Evolutionary conservation across 306 rosid species (phyloP).

Genomic region (Cucurbita ficifolia): DNA sequence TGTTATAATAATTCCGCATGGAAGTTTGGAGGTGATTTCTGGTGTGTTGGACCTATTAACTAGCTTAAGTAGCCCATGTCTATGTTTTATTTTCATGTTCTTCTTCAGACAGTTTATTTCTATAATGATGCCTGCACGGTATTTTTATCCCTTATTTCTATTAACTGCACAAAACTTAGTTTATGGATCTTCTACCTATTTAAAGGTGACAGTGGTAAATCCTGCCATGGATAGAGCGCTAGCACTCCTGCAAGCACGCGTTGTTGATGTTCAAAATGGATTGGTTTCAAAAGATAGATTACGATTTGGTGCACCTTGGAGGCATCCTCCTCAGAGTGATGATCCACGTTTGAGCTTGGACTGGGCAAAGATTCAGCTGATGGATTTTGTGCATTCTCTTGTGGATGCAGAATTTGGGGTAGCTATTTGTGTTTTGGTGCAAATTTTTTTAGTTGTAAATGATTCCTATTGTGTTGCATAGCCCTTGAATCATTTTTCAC

Average conservation of each 20-base stretch:
- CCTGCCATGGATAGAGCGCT: conserved; percentile 86
- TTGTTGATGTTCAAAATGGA: conserved; percentile 45
- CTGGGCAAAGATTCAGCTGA: conserved; percentile 87
- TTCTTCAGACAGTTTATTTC: background rate
- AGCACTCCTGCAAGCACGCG: conserved; percentile 63
- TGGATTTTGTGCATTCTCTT: conserved; percentile 73
- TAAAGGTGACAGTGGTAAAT: conserved; percentile 64
- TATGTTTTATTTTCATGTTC: background rate
- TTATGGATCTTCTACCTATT: conserved; percentile 8
- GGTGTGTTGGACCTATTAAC: background rate
- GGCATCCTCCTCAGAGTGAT: conserved; percentile 66
- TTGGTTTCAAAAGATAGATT: conserved; percentile 51
- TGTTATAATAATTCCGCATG: background rate
- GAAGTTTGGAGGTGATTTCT: background rate
- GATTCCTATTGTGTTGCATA: background rate
- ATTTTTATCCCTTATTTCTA: background rate
- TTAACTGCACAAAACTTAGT: background rate
- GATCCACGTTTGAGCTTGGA: conserved; percentile 36
- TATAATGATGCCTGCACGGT: background rate
- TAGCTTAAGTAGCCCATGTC: background rate
- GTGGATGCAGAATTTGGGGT: conserved; percentile 80
- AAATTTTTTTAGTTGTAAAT: background rate
- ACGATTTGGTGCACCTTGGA: conserved; percentile 97
- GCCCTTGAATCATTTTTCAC: background rate
- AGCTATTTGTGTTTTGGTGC: conserved; percentile 9